Evolutionary conservation across 129 eudicot species (phyloP).

Genomic region (Arctium lappa): DNA sequence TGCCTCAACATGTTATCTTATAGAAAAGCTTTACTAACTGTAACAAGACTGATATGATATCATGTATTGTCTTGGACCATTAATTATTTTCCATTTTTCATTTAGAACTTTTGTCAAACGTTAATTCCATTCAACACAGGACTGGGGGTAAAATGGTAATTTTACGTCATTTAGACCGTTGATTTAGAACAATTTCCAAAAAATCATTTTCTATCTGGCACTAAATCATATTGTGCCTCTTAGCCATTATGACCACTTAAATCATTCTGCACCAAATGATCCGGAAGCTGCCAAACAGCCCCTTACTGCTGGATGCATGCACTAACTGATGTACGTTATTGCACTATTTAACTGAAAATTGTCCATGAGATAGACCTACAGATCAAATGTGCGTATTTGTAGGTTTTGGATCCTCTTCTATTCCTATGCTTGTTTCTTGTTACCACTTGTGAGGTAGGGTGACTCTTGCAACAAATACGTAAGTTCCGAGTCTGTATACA

Average conservation of each 20-base stretch:
- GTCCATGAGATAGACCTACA: conserved; percentile 1
- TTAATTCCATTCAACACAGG: background rate
- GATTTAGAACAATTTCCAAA: background rate
- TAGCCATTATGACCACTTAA: background rate
- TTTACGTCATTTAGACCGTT: background rate
- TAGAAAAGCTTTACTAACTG: background rate
- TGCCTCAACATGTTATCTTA: conserved; percentile 1
- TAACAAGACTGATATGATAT: background rate
- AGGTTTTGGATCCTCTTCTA: conserved; percentile 14
- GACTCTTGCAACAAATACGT: conserved; percentile 10
- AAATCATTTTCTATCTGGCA: background rate
- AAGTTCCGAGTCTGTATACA: background rate
- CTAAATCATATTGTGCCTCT: background rate
- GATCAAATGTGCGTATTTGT: conserved; percentile 9
- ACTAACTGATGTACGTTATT: background rate
- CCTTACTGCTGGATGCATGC: background rate
- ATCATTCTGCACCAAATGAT: too few species aligned
- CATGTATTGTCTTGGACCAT: background rate
- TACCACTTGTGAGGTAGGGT: conserved; percentile 13
- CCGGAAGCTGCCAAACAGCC: too few species aligned
- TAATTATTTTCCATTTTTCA: background rate
- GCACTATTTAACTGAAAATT: background rate
- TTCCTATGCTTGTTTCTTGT: conserved; percentile 21
- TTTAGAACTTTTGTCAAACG: background rate
- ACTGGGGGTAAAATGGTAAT: background rate